phyloP scores from a whole-genome alignment of 1,139 yeast genomes.

The Tardiomyces depauwii region DNA sequence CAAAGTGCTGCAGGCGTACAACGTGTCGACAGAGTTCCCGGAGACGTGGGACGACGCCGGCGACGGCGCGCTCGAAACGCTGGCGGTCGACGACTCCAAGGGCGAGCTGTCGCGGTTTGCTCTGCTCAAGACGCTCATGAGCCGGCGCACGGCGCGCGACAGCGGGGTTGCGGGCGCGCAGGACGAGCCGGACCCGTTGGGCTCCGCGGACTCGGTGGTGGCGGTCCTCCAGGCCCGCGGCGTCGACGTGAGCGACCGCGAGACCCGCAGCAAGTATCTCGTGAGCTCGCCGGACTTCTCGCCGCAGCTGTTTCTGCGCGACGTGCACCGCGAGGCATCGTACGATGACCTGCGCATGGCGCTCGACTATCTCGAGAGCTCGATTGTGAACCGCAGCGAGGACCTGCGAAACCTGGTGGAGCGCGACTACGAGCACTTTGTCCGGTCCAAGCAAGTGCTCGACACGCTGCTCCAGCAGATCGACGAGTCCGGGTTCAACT shows the following conservation, averaged over 20 bases:
- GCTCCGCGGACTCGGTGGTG: conserved; percentile 23
- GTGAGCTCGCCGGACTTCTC: conserved; percentile 66
- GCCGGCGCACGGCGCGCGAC: conserved; percentile 4
- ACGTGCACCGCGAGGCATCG: conserved; percentile 60
- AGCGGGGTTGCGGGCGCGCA: conserved; percentile 11
- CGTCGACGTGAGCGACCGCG: conserved; percentile 16
- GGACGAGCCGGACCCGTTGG: conserved; percentile 30
- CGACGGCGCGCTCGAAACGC: conserved; percentile 7
- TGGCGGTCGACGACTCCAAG: conserved; percentile 7
- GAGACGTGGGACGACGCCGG: conserved; percentile 17
- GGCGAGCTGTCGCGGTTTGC: conserved; percentile 13
- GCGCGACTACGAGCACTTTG: conserved; percentile 62
- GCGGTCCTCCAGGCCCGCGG: conserved; percentile 21
- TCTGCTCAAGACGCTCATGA: conserved; percentile 16
- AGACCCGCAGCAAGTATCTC: conserved; percentile 37
- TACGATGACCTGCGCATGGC: conserved; percentile 50
- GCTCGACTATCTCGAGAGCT: conserved; percentile 45
- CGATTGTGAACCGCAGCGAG: conserved; percentile 53
- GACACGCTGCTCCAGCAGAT: conserved; percentile 49
- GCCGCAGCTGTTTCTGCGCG: conserved; percentile 55
- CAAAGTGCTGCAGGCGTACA: conserved; percentile 15
- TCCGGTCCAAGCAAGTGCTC: conserved; percentile 58
- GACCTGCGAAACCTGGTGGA: conserved; percentile 60
- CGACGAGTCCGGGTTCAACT: conserved; percentile 28
- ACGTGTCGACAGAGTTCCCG: conserved; percentile 20